A percentile compares a stretch with the other conserved stretches of the same genome.
phyloP scores from a whole-genome alignment of 73 alveolate genomes.

The Tetrahymena elliotti region DNA sequence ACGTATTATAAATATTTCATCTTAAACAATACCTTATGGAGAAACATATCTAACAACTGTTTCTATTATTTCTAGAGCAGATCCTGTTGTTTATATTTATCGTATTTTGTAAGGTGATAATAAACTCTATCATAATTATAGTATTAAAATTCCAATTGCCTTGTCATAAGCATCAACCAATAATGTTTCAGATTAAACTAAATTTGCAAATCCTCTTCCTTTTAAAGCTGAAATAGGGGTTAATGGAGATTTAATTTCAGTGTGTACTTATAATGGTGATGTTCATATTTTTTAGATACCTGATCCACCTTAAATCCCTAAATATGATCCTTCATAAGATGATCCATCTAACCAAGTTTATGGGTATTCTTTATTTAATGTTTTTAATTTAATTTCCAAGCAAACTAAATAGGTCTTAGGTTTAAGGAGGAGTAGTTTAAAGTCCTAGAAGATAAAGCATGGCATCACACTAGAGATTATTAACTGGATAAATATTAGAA shows the following conservation, averaged over 20 bases:
- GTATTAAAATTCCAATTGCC: background rate
- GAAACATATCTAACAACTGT: background rate
- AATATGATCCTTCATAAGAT: background rate
- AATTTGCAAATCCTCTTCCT: conserved; percentile 14
- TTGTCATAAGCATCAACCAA: background rate
- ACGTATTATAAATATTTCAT: background rate
- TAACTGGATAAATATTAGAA: conserved; percentile 4
- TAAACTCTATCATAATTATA: conserved; percentile 14
- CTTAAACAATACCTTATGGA: background rate
- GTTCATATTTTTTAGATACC: conserved; percentile 24
- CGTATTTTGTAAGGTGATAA: conserved; percentile 12
- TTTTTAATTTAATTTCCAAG: no score
- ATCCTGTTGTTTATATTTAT: conserved; percentile 20
- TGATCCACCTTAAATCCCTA: conserved; percentile 4
- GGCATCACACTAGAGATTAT: background rate
- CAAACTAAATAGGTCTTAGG: background rate
- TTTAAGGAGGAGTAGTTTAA: background rate
- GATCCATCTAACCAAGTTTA: background rate
- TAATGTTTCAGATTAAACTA: background rate
- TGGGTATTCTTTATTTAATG: background rate
- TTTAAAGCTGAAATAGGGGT: conserved; percentile 10
- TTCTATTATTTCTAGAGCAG: background rate
- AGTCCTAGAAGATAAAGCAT: background rate
- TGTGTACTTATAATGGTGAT: conserved; percentile 23
- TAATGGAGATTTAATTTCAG: conserved; percentile 13